phyloP scores from a whole-genome alignment of 1,284 basidiomycete species.

The Leccinum subatratum region DNA sequence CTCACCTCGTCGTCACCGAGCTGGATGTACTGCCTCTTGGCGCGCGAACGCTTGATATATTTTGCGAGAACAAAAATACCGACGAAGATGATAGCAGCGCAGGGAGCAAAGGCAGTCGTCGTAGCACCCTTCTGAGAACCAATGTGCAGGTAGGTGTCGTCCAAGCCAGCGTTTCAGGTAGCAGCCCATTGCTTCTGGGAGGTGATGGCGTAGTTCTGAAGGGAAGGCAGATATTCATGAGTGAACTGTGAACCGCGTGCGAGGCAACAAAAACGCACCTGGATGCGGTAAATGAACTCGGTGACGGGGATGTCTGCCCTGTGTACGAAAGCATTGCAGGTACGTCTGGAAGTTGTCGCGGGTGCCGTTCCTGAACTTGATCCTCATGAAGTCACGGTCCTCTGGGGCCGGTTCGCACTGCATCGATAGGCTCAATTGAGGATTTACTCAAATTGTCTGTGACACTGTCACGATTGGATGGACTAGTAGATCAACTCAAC shows the following conservation, averaged over 20 bases:
- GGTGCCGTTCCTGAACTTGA: constrained; percentile 85
- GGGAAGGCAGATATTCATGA: constrained; percentile 6
- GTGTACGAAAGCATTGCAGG: constrained; percentile 67
- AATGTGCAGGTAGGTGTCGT: constrained; percentile 36
- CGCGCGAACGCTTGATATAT: constrained; percentile 41
- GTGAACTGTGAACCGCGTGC: background rate
- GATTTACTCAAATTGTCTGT: too few species aligned
- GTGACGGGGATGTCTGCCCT: constrained; percentile 67
- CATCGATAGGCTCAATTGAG: too few species aligned
- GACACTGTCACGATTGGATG: too few species aligned
- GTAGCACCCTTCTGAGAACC: constrained; percentile 32
- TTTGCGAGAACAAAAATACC: constrained; percentile 41
- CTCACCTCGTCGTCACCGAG: constrained; percentile 58
- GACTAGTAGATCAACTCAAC: too few species aligned
- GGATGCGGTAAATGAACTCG: constrained; percentile 72
- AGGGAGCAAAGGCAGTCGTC: constrained; percentile 41
- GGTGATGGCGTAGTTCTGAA: constrained; percentile 58
- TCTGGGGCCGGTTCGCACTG: constrained; percentile 57
- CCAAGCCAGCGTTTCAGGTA: constrained; percentile 42
- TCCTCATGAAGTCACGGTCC: constrained; percentile 70
- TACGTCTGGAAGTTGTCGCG: constrained; percentile 52
- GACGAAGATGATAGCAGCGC: constrained; percentile 44
- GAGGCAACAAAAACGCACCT: constrained; percentile 48
- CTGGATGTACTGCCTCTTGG: constrained; percentile 45
- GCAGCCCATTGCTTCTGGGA: constrained; percentile 67